Base-by-base conservation (phyloP, 495 filamentous ascomycete genomes). In the Bathelium albidoporum region DNA sequence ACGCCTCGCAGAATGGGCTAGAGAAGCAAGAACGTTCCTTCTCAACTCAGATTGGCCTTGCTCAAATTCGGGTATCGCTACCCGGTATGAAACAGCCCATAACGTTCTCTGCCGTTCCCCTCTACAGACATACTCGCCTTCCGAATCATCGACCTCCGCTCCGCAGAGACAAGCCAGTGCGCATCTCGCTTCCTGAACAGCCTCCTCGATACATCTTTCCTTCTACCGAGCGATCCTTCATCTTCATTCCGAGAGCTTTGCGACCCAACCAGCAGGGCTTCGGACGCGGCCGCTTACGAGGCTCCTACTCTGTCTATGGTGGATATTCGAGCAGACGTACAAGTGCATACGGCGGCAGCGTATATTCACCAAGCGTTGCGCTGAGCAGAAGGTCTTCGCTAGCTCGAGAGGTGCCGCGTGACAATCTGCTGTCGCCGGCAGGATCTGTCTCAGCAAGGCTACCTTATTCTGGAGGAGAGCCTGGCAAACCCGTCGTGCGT, bases 221-320 rank as follows among this genome's bases (percentile, higher is more conserved):
- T 7, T 85, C 89, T 12, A 81, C 81, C 58, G 91, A 96, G 61
- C 82, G 94, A 62, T 97, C 94, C 0, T 99, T 99, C 71, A 95
- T 97, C 67, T 99, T 99, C 75, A 99, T 99, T 62, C 94, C 94
- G 20, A 82, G 94, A 69, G 93, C 94, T 18, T 82, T 95, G 74
- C 83, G 94, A 68, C 95, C 95, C 44, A 96, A 95, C 73, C 90
- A 94, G 70, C 89, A 94, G 76, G 84, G 86, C 20, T 85, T 86
- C 64, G 80, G 87, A 39, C 86, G 90, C 58, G 81, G 83, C 29
- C 78, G 86, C 31, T 81, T 81, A 36, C 84, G 88, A 68, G 86
- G 87, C 32, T 83, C 87, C 59, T 87, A 89, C 64, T 78, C 78
- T 24, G 71, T 86, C 69, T 73, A 69, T 77, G 81, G 68, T 80